Evolutionary conservation across 2,329 filamentous ascomycete species (phyloP).

Genomic region (Penicillium olsonii): DNA sequence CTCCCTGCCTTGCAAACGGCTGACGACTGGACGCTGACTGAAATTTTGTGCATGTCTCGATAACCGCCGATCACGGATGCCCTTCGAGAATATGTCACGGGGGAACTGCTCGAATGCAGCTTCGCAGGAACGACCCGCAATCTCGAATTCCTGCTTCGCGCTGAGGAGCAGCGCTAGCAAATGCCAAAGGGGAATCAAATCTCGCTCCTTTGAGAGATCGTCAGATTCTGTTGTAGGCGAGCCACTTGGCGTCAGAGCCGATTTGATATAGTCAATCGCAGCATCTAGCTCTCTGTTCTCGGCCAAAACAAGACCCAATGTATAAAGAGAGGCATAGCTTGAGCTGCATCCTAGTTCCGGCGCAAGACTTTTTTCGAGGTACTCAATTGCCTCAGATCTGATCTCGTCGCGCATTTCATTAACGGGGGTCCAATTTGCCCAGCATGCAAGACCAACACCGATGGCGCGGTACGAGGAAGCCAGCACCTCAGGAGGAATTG

Average conservation of each 20-base stretch:
- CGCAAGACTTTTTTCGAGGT: slow-evolving; percentile 71
- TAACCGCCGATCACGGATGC: slow-evolving; percentile 53
- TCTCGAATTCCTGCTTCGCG: slow-evolving; percentile 79
- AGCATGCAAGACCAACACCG: slow-evolving; percentile 81
- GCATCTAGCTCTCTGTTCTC: slow-evolving; percentile 78
- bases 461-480: slow-evolving; percentile 79
- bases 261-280: slow-evolving; percentile 80
- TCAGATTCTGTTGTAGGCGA: slow-evolving; percentile 27
- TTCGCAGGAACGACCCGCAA: slow-evolving; percentile 80
- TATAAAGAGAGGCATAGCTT: slow-evolving; percentile 76
- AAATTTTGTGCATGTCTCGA: slow-evolving; percentile 28
- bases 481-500: slow-evolving; percentile 62
- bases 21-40: slow-evolving; percentile 58
- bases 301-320: slow-evolving; percentile 79
- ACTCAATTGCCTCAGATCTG: slow-evolving; percentile 74
- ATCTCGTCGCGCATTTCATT: slow-evolving; percentile 69
- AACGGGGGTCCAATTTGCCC: slow-evolving; percentile 80
- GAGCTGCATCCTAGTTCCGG: slow-evolving; percentile 65
- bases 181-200: slow-evolving; percentile 85
- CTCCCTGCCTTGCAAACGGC: slow-evolving; percentile 80
- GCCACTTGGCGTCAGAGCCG: slow-evolving; percentile 64
- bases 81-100: slow-evolving; percentile 69
- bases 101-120: slow-evolving; percentile 89
- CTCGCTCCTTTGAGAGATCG: slow-evolving; percentile 41
- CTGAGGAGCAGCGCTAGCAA: slow-evolving; percentile 82